These are phyloP conservation scores for Curvularia sp. DNA, from an alignment of 2,329 filamentous ascomycete genomes.

Conservation along the genomic window DNA sequence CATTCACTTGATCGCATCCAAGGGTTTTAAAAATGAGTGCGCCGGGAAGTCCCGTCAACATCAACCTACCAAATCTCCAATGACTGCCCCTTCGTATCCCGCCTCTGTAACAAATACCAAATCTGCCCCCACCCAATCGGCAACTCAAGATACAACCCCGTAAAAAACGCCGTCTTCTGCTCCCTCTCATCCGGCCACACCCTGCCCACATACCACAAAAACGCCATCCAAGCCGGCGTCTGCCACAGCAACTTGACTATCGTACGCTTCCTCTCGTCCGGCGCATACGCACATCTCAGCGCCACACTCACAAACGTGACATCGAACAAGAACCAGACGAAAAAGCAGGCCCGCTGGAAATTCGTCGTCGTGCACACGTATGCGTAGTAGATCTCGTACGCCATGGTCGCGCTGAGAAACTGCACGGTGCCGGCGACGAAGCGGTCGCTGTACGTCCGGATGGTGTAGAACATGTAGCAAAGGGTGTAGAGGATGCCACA, in stretches of 20 bases:
- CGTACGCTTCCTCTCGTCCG: constrained; percentile 30
- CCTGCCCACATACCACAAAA: constrained; percentile 37
- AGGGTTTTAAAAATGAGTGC: neutral
- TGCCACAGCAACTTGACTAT: constrained; percentile 36
- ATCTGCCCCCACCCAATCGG: constrained; percentile 50
- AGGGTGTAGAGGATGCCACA: constrained; percentile 52
- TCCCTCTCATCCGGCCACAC: constrained; percentile 50
- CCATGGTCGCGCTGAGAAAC: constrained; percentile 45
- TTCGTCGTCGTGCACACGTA: constrained; percentile 44
- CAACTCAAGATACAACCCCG: constrained; percentile 47
- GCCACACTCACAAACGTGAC: constrained; percentile 46
- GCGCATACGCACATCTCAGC: constrained; percentile 38
- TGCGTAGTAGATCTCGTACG: constrained; percentile 53
- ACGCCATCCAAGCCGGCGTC: constrained; percentile 36
- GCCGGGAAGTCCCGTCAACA: neutral
- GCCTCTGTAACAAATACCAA: constrained; percentile 36
- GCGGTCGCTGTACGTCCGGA: constrained; percentile 47
- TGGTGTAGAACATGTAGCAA: constrained; percentile 53
- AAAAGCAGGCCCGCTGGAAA: constrained; percentile 47
- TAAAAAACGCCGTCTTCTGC: constrained; percentile 52
- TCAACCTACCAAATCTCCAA: constrained; percentile 51
- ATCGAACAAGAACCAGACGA: constrained; percentile 51
- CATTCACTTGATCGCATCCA: neutral
- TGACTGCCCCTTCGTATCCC: constrained; percentile 49
- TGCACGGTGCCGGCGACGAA: constrained; percentile 43